These are phyloP conservation scores for Canariomyces notabilis DNA, from an alignment of 2,329 filamentous ascomycete species.

Conservation along the genomic window DNA sequence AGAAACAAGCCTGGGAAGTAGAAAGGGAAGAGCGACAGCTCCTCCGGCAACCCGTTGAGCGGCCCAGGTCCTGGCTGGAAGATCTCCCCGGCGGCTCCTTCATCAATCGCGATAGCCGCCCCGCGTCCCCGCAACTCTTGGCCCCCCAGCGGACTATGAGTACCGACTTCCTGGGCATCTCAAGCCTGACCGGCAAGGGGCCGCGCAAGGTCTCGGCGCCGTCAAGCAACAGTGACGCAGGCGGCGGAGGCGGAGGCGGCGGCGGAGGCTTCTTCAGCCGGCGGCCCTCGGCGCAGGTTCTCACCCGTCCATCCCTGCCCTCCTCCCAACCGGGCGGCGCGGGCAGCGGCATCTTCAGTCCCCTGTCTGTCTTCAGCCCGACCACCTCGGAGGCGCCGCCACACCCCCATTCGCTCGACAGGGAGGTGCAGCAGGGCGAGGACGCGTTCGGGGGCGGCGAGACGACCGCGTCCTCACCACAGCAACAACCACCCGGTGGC, in stretches of 20 bases:
- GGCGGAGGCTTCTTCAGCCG: conserved; percentile 32
- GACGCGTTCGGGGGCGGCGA: conserved; percentile 51
- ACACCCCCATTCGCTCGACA: conserved; percentile 31
- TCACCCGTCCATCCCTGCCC: conserved; percentile 36
- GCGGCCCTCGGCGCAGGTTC: conserved; percentile 48
- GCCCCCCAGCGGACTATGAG: conserved; percentile 48
- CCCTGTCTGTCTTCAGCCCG: conserved; percentile 39
- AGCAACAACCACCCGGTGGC: not conserved
- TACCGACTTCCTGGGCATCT: conserved; percentile 48
- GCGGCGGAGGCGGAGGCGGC: conserved; percentile 25
- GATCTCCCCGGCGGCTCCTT: conserved; percentile 38
- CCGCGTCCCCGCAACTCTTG: conserved; percentile 50
- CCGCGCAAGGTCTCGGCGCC: conserved; percentile 46
- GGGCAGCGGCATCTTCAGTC: conserved; percentile 35
- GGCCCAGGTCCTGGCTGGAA: conserved; percentile 47
- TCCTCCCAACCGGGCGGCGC: conserved; percentile 12
- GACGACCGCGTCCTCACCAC: conserved; percentile 49
- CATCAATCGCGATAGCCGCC: conserved; percentile 45
- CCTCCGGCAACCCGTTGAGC: conserved; percentile 33
- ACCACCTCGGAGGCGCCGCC: conserved; percentile 44
- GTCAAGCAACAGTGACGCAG: conserved; percentile 43
- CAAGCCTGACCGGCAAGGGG: conserved; percentile 36
- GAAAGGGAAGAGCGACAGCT: conserved; percentile 35
- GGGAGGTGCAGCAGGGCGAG: conserved; percentile 29
- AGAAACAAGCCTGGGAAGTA: conserved; percentile 36